Percentiles rank a stretch among this genome's conserved stretches.
Conservation (phyloP, 73 alveolate genomes). For the Paramecium primaurelia region DNA sequence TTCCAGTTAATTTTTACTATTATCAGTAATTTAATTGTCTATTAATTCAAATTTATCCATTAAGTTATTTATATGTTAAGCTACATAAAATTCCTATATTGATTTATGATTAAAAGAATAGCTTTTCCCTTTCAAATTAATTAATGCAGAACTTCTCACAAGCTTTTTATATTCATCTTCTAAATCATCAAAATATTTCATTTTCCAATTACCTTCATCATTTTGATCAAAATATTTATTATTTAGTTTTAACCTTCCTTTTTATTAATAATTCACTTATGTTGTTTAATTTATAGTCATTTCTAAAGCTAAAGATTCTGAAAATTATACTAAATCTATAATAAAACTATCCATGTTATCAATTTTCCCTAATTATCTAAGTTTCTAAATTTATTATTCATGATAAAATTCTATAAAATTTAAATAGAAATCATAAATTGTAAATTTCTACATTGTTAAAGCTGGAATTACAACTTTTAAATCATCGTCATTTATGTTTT, state of each 20-base stretch:
- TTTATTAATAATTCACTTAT: not conserved
- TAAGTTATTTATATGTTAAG: not conserved
- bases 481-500: not conserved
- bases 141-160: not conserved
- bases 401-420: no score
- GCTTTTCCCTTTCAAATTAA: not conserved
- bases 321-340: no score
- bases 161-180: not conserved
- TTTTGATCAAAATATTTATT: not conserved
- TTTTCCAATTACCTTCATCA: not conserved
- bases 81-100: not conserved
- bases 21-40: not conserved
- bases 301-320: no score
- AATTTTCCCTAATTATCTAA: no score
- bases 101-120: conserved; percentile 20
- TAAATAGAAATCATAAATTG: no score
- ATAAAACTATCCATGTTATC: no score
- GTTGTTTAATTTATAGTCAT: no score
- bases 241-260: not conserved
- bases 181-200: not conserved
- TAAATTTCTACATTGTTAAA: not conserved
- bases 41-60: not conserved
- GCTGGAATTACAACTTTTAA: not conserved
- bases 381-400: no score
- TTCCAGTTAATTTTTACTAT: not conserved